phyloP scores from a whole-genome alignment of 805 yeast species.

The Metschnikowia orientalis region DNA sequence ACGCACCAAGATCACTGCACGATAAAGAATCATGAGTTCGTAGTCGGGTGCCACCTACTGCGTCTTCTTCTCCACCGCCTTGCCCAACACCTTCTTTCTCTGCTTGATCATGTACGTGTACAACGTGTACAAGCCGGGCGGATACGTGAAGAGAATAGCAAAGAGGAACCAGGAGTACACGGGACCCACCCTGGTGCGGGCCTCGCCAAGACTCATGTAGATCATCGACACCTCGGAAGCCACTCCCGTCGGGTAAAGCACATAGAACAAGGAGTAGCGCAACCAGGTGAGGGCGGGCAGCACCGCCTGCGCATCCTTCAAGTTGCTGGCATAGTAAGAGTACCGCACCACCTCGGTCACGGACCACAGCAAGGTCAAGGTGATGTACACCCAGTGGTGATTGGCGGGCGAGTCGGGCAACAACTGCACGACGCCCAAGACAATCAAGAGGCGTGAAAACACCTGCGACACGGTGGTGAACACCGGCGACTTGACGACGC shows the following conservation, averaged over 20 bases:
- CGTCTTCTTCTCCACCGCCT: constrained; percentile 13
- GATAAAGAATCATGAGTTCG: too few relatives aligned
- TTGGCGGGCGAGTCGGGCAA: constrained; percentile 71
- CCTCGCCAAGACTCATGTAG: constrained; percentile 66
- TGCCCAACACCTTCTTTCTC: constrained; percentile 69
- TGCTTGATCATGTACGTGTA: constrained; percentile 87
- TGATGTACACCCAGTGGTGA: constrained; percentile 53
- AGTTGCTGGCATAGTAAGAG: constrained; percentile 74
- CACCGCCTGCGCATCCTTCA: constrained; percentile 47
- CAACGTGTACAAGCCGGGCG: constrained; percentile 83
- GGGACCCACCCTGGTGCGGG: constrained; percentile 47
- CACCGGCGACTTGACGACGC: constrained; percentile 81
- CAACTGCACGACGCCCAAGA: constrained; percentile 73
- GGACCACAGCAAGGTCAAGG: constrained; percentile 84
- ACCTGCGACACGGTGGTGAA: constrained; percentile 86
- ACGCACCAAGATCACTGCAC: too few relatives aligned
- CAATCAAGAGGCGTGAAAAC: constrained; percentile 74
- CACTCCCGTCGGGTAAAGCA: constrained; percentile 91
- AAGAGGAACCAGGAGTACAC: constrained; percentile 55
- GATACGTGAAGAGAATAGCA: constrained; percentile 58
- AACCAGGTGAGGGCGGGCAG: constrained; percentile 60
- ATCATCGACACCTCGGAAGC: constrained; percentile 72
- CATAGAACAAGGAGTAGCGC: constrained; percentile 78
- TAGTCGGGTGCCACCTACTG: too few relatives aligned
- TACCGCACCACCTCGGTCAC: constrained; percentile 89